Conservation (phyloP, 106 monocot genomes). For the Agapanthus africanus region DNA sequence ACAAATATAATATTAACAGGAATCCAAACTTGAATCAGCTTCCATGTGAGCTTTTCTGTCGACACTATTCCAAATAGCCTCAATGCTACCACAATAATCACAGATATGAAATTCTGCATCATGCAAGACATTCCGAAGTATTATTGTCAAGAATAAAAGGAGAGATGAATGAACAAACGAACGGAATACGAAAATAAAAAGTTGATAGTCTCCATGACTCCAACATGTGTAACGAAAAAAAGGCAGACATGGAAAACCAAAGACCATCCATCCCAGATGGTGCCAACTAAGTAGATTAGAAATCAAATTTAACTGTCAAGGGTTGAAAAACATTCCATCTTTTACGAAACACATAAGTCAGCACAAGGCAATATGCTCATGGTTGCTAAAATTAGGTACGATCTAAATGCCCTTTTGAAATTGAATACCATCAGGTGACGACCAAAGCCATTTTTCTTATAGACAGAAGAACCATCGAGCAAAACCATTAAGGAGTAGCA, state of each 20-base stretch:
- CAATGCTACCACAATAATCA: constrained; percentile 54
- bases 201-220: background rate
- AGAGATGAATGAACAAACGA: too few species aligned
- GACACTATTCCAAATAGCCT: constrained; percentile 51
- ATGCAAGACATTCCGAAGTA: background rate
- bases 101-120: constrained; percentile 86
- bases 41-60: constrained; percentile 86
- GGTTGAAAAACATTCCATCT: background rate
- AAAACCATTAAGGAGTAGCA: too few species aligned
- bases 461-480: too few species aligned
- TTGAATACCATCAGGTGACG: too few species aligned
- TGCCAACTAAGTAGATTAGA: background rate
- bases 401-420: too few species aligned
- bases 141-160: background rate
- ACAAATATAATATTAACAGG: constrained; percentile 96
- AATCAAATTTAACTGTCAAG: background rate
- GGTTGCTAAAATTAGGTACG: background rate
- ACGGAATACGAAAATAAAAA: background rate
- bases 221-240: background rate
- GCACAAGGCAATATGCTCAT: too few species aligned
- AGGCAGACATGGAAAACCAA: background rate
- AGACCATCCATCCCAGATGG: background rate
- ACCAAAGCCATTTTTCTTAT: too few species aligned
- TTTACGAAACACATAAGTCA: too few species aligned
- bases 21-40: constrained; percentile 71